Base-by-base conservation (phyloP, 805 yeast species). In the Candida maltosa region DNA sequence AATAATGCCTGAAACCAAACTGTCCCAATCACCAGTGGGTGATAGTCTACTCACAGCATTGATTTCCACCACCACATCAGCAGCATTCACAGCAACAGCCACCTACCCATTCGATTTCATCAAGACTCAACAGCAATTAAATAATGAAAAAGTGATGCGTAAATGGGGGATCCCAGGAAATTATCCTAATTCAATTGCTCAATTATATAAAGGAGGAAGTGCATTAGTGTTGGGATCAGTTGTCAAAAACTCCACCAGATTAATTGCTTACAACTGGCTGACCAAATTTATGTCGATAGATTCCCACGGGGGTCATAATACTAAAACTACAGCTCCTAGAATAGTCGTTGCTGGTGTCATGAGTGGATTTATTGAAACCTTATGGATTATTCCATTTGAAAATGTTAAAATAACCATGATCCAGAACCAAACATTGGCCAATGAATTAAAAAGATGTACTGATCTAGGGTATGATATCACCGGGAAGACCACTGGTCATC, bases 381-480 rank as follows among this genome's bases (percentile, higher is more conserved):
- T 88, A 22, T 75, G 84, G 71, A 77, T 91, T 16, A 84, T 93
- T 14, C 98, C 97, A 0, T 89, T 91, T 55, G 98, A 91, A 52
- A 85, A 82, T 50, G 69, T 87, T 45, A 87, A 87, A 52, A 80
- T 84, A 2, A 71, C 83, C 6, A 76, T 85, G 85, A 80, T 87
- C 41, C 94, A 87, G 49, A 80, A 83, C 51, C 68, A 80, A 32
- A 43, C 55, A 3, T 46, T 59, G 26, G 34, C 29, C 17, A 61
- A 61, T 35, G 69, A 62, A 34, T 32, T 58, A 9, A 30, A 38
- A 3, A 41, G 57, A 31, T 41, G 35, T 11, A 47, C 60, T 4
- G 42, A 28, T 12, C 21, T 45, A 5, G 53, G 52, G 6, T 40
- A 47, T 16, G 60, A 60, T 26, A 51, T 57, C 6, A 49, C 67